A percentile compares a stretch with the other conserved stretches of the same genome.
Evolutionary conservation across 495 filamentous ascomycete species (phyloP).

Genomic region (Daldinia childiae): DNA sequence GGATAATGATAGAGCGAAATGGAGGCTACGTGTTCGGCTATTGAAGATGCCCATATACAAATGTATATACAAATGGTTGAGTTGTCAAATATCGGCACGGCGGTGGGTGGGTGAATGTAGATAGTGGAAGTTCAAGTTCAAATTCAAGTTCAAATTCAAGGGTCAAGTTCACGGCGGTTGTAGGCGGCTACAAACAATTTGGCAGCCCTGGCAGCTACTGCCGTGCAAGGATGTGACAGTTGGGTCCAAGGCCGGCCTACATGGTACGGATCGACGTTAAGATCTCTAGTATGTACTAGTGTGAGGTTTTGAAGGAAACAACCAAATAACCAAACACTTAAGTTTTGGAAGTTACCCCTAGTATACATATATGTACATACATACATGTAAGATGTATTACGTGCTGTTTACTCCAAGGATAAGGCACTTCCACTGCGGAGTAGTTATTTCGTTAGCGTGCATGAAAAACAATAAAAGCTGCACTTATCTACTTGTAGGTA

Average conservation of each 20-base stretch:
- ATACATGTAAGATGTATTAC: not conserved
- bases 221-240: slow-evolving; percentile 13
- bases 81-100: not conserved
- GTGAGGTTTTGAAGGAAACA: no score
- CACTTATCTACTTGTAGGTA: no score
- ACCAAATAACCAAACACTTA: no score
- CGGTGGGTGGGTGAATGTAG: slow-evolving; percentile 22
- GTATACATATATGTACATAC: not conserved
- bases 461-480: not conserved
- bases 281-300: not conserved
- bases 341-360: not conserved
- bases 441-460: not conserved
- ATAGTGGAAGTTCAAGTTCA: no score
- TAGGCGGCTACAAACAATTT: slow-evolving; percentile 19
- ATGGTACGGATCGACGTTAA: slow-evolving; percentile 20
- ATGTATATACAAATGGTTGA: no score
- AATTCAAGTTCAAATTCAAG: not conserved
- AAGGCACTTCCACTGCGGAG: not conserved
- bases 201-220: slow-evolving; percentile 4
- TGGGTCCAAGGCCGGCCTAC: slow-evolving; percentile 19
- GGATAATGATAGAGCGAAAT: not conserved
- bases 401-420: not conserved
- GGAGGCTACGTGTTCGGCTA: not conserved
- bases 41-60: not conserved
- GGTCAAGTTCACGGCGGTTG: slow-evolving; percentile 21